Evolutionary conservation across 192 early-diverging fungal genomes (phyloP).

Genomic region (Gigaspora rosea): DNA sequence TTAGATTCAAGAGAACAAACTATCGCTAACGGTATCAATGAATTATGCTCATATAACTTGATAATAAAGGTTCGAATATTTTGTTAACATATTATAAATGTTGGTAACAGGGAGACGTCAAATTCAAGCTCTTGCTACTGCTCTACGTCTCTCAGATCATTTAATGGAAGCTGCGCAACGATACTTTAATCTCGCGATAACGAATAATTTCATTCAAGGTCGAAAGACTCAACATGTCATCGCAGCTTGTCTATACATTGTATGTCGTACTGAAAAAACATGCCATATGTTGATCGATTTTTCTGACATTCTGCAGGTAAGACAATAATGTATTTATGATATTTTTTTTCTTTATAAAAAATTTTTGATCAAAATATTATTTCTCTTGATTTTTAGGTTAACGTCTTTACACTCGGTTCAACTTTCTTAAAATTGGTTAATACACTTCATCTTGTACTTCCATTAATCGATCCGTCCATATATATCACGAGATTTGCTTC

Average conservation of each 20-base stretch:
- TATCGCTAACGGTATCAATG: constrained; percentile 51
- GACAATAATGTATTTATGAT: not conserved
- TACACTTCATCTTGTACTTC: constrained; percentile 61
- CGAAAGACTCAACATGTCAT: constrained; percentile 74
- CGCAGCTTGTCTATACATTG: constrained; percentile 90
- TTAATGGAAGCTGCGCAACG: constrained; percentile 82
- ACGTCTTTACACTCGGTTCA: constrained; percentile 86
- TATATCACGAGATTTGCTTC: constrained; percentile 92
- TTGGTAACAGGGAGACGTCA: constrained; percentile 58
- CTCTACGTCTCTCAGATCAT: constrained; percentile 70
- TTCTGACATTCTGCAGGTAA: constrained; percentile 78
- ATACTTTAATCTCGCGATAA: constrained; percentile 82
- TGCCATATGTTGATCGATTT: constrained; percentile 97
- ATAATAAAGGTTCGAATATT: not conserved
- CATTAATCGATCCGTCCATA: constrained; percentile 88
- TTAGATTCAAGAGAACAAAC: constrained; percentile 73
- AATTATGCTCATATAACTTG: not conserved
- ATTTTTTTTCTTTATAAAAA: not conserved
- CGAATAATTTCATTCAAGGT: constrained; percentile 81
- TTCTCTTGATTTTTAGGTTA: constrained; percentile 47
- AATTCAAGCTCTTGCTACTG: constrained; percentile 74
- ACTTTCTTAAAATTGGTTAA: constrained; percentile 79
- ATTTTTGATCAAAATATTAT: not conserved
- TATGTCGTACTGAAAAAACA: constrained; percentile 81
- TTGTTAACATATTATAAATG: not conserved